Evolutionary conservation across 2,329 filamentous ascomycete genomes (phyloP).

Genomic region (Neofusicoccum cordaticola): DNA sequence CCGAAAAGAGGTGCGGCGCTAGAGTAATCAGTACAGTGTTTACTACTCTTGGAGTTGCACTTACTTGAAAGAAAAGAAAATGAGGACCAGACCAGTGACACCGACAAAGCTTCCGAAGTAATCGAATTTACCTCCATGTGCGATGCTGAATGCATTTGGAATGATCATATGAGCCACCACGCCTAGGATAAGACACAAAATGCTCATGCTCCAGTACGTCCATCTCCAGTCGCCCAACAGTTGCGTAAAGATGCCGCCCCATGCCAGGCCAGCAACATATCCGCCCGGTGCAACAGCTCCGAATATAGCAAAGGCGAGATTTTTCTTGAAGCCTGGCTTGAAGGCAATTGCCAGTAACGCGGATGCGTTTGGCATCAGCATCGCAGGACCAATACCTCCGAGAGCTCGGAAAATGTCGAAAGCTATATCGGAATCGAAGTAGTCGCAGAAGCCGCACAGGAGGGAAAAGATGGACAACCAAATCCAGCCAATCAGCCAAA

Average conservation of each 20-base stretch:
- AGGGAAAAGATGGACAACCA: constrained; percentile 1
- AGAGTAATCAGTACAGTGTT: too few relatives aligned
- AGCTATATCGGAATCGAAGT: constrained; percentile 2
- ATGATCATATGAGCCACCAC: too few relatives aligned
- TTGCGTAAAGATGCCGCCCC: constrained; percentile 20
- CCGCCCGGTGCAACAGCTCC: constrained; percentile 21
- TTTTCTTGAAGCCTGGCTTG: not conserved
- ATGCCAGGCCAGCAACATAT: constrained; percentile 19
- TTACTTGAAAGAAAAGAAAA: too few relatives aligned
- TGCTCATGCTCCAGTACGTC: too few relatives aligned
- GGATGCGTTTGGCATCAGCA: constrained; percentile 19
- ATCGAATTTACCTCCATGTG: too few relatives aligned
- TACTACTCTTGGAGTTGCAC: too few relatives aligned
- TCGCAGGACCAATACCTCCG: constrained; percentile 19
- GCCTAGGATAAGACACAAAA: too few relatives aligned
- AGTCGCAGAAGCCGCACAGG: constrained; percentile 10
- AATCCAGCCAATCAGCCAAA: not conserved
- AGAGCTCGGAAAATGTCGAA: constrained; percentile 22
- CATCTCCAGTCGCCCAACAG: constrained; percentile 13
- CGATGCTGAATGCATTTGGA: too few relatives aligned
- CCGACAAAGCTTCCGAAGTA: too few relatives aligned
- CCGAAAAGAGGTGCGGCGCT: too few relatives aligned
- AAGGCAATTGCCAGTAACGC: too few relatives aligned
- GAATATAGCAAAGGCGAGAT: constrained; percentile 21
- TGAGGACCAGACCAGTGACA: too few relatives aligned